Percentiles rank a stretch among this genome's conserved stretches.
Conservation (phyloP, 306 rosid species). For the Oemleria cerasiformis region DNA sequence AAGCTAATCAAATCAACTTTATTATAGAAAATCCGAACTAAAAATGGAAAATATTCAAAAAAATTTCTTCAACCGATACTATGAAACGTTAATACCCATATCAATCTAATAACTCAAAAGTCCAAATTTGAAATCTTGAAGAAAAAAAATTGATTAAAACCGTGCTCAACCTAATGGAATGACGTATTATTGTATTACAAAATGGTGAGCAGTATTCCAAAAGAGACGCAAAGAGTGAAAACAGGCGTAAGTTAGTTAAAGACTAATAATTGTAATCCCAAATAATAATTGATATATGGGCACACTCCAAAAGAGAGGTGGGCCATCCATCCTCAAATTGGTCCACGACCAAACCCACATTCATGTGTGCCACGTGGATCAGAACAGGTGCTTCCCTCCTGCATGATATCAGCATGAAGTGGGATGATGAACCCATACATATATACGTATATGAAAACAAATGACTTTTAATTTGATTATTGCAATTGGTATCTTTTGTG, state of each 20-base stretch:
- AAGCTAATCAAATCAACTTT: too few relatives aligned
- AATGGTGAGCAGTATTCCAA: not conserved
- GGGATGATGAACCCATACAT: constrained; percentile 47
- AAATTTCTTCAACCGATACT: too few relatives aligned
- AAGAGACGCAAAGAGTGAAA: not conserved
- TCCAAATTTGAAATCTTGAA: too few relatives aligned
- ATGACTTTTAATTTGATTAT: not conserved
- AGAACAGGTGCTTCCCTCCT: constrained; percentile 24
- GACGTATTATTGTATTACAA: not conserved
- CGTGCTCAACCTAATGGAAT: too few relatives aligned
- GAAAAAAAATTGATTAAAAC: too few relatives aligned
- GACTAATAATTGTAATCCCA: constrained; percentile 20
- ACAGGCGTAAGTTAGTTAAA: constrained; percentile 4
- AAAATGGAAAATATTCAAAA: too few relatives aligned
- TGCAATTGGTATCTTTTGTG: too few relatives aligned
- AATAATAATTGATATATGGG: constrained; percentile 29
- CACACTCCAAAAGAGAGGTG: constrained; percentile 41
- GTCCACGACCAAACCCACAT: constrained; percentile 53
- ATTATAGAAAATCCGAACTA: too few relatives aligned
- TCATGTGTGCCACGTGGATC: constrained; percentile 56
- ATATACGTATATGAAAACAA: not conserved
- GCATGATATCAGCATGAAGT: constrained; percentile 92
- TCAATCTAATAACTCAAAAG: too few relatives aligned
- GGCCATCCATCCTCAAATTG: constrained; percentile 43
- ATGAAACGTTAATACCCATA: too few relatives aligned